Conservation (phyloP, 352 stramenopile species). For the Globisporangium yorkense region DNA sequence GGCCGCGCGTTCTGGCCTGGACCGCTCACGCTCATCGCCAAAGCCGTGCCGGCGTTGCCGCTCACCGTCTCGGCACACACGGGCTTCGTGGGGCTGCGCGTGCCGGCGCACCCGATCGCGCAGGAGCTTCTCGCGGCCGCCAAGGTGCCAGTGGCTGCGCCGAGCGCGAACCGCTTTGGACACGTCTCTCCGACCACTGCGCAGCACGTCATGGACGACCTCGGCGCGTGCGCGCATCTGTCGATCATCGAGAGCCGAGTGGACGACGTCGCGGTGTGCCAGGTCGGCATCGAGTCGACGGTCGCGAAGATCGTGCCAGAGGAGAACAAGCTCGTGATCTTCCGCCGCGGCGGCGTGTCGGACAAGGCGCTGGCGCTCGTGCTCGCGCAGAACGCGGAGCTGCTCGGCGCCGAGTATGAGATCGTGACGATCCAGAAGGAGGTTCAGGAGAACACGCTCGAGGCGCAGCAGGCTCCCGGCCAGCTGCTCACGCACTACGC, state of each 20-base stretch:
- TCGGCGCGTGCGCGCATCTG: constrained; percentile 88
- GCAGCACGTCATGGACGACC: constrained; percentile 96
- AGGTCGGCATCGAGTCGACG: constrained; percentile 93
- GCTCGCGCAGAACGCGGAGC: constrained; percentile 37
- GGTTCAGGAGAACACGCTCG: constrained; percentile 49
- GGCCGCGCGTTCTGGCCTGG: constrained; percentile 95
- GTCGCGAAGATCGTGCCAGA: constrained; percentile 88
- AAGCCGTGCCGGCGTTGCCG: constrained; percentile 84
- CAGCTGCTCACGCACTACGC: constrained; percentile 98
- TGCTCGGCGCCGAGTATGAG: constrained; percentile 39
- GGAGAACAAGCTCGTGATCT: constrained; percentile 78
- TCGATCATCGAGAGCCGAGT: constrained; percentile 70
- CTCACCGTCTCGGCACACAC: constrained; percentile 89
- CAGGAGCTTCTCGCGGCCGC: constrained; percentile 85
- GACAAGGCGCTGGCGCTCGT: constrained; percentile 58
- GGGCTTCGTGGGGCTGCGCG: constrained; percentile 96
- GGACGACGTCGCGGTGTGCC: constrained; percentile 43
- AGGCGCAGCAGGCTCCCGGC: constrained; percentile 89
- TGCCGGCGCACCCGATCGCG: constrained; percentile 91
- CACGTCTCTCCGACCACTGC: constrained; percentile 97
- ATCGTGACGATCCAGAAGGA: constrained; percentile 68
- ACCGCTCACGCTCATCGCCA: constrained; percentile 95
- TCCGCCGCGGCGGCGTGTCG: constrained; percentile 82
- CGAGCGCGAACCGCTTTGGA: constrained; percentile 98
- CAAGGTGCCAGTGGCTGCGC: constrained; percentile 94